A percentile compares a stretch with the other conserved stretches of the same genome.
Conservation (phyloP, 495 filamentous ascomycete genomes). For the Penicillium antarcticum region DNA sequence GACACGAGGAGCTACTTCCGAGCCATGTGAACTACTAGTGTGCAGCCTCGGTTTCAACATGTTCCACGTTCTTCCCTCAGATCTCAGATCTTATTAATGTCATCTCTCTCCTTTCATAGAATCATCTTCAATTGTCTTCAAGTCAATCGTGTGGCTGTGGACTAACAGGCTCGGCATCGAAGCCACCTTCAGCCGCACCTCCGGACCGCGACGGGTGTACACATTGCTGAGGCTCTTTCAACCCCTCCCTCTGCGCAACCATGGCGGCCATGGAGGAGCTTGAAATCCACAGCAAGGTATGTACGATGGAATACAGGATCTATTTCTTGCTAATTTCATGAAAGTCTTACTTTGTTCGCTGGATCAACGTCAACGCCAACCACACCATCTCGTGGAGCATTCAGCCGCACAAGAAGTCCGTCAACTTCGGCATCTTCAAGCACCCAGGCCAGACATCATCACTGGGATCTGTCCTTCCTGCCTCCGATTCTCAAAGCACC, state of each 20-base stretch:
- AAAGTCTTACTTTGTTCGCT: conserved; percentile 95
- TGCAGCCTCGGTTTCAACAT: conserved; percentile 19
- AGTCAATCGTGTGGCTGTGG: conserved; percentile 1
- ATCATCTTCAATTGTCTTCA: background rate
- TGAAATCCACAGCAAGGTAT: conserved; percentile 95
- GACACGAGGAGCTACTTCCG: background rate
- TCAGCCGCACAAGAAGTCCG: conserved; percentile 94
- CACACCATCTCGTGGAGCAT: conserved; percentile 98
- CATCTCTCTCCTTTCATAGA: background rate
- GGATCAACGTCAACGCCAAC: conserved; percentile 83
- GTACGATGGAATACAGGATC: conserved; percentile 10
- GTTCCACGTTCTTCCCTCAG: background rate
- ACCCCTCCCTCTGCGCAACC: conserved; percentile 20
- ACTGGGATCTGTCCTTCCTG: conserved; percentile 43
- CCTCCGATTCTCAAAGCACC: conserved; percentile 40
- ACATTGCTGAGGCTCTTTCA: conserved; percentile 10
- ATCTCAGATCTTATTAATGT: background rate
- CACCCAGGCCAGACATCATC: conserved; percentile 70
- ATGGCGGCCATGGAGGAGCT: conserved; percentile 97
- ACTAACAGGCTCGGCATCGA: conserved; percentile 1
- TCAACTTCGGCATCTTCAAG: conserved; percentile 97
- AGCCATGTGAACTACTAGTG: conserved; percentile 11
- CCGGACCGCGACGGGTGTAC: conserved; percentile 16
- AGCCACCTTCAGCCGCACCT: conserved; percentile 24
- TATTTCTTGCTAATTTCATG: background rate